phyloP scores from a whole-genome alignment of 2,329 filamentous ascomycete species.

The Chalaropsis ovoidea region DNA sequence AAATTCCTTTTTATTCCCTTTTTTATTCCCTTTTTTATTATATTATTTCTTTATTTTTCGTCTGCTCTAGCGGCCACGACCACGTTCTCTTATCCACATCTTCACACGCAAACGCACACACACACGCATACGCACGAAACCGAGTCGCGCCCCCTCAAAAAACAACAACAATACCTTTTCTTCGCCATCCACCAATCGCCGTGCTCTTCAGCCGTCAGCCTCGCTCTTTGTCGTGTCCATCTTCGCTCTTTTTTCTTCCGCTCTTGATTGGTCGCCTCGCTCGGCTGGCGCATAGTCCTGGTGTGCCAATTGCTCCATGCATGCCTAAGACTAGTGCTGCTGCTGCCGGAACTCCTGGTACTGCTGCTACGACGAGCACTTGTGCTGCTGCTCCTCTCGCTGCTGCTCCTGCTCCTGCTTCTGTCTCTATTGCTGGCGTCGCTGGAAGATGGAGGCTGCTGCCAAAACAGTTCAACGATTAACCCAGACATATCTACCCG shows the following conservation, averaged over 20 bases:
- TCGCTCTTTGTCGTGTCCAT: not conserved
- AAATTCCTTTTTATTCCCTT: too few relatives aligned
- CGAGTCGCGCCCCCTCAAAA: not conserved
- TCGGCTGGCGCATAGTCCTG: conserved; percentile 17
- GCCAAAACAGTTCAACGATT: conserved; percentile 47
- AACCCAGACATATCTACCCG: conserved; percentile 43
- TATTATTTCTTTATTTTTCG: not conserved
- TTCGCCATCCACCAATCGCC: not conserved
- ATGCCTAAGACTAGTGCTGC: conserved; percentile 16
- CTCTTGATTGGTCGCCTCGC: conserved; percentile 10
- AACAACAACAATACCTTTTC: not conserved
- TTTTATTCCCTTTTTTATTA: not conserved
- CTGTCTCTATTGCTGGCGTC: conserved; percentile 6
- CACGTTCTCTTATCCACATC: not conserved
- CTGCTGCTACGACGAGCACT: not conserved
- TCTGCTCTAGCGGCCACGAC: not conserved
- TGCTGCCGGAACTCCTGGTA: too few relatives aligned
- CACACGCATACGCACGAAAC: not conserved
- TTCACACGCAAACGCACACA: not conserved
- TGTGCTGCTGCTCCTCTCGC: conserved; percentile 6
- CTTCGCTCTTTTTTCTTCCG: not conserved
- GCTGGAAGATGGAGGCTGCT: conserved; percentile 45
- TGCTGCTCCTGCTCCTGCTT: conserved; percentile 13
- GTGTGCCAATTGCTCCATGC: conserved; percentile 17
- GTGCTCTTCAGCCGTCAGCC: not conserved